Conservation (phyloP, 2,329 filamentous ascomycete species). For the Paraphoma sp. region DNA sequence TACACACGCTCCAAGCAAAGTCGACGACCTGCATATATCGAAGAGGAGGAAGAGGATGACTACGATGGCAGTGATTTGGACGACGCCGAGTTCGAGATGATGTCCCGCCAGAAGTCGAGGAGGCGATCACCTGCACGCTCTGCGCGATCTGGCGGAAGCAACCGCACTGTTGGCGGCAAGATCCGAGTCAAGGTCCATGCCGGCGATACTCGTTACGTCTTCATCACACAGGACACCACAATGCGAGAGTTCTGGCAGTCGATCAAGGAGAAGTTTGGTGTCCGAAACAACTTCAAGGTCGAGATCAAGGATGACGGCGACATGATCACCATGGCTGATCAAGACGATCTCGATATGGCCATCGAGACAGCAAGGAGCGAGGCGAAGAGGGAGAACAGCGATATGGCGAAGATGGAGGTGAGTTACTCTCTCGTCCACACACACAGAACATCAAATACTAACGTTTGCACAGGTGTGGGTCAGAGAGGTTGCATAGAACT, state of each 20-base stretch:
- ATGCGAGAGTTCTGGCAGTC: slow-evolving; percentile 80
- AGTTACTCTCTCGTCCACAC: slow-evolving; percentile 47
- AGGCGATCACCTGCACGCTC: slow-evolving; percentile 53
- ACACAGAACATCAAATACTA: slow-evolving; percentile 14
- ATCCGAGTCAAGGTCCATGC: slow-evolving; percentile 91
- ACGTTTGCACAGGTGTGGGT: slow-evolving; percentile 56
- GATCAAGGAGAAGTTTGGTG: slow-evolving; percentile 85
- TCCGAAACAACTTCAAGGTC: slow-evolving; percentile 82
- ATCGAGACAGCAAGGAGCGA: slow-evolving; percentile 71
- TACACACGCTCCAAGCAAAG: slow-evolving; percentile 37
- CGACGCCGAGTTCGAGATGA: slow-evolving; percentile 81
- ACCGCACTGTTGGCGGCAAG: slow-evolving; percentile 67
- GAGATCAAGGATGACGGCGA: slow-evolving; percentile 90
- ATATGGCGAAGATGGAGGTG: slow-evolving; percentile 95
- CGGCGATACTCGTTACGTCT: slow-evolving; percentile 87
- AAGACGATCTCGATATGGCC: slow-evolving; percentile 93
- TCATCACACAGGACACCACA: slow-evolving; percentile 75
- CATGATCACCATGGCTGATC: slow-evolving; percentile 96
- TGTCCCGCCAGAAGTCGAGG: slow-evolving; percentile 57
- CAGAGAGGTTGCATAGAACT: slow-evolving; percentile 48
- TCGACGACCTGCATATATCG: slow-evolving; percentile 69
- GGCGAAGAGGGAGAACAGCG: slow-evolving; percentile 75
- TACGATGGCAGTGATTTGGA: slow-evolving; percentile 75
- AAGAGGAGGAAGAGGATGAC: slow-evolving; percentile 81
- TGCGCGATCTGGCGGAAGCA: slow-evolving; percentile 45